Conservation (phyloP, 176 grass and related monocot genomes). For the Stipa capillata region DNA sequence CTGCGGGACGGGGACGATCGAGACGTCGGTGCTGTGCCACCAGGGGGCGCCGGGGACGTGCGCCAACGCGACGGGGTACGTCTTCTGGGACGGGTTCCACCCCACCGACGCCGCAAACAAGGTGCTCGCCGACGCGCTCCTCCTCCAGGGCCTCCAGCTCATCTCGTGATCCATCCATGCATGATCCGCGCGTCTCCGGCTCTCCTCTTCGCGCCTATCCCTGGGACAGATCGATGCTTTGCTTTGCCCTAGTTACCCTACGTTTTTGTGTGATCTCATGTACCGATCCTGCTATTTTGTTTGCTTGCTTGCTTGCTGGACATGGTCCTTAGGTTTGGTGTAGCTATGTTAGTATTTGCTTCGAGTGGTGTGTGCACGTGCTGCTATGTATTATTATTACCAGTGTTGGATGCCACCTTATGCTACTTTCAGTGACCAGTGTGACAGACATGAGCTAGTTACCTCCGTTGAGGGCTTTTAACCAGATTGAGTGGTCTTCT, state of each 20-base stretch:
- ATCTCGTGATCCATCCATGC: conserved; percentile 31
- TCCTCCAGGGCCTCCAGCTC: conserved; percentile 72
- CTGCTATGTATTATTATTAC: not conserved
- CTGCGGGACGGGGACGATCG: conserved; percentile 49
- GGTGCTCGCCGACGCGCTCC: conserved; percentile 49
- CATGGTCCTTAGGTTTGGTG: not conserved
- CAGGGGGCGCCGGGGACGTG: conserved; percentile 24
- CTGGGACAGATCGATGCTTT: too few species aligned
- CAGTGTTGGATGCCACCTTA: not conserved
- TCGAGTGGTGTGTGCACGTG: not conserved
- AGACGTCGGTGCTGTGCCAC: conserved; percentile 62
- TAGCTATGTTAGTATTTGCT: not conserved
- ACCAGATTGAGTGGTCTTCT: too few species aligned
- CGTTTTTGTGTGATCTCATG: not conserved
- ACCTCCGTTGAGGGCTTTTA: too few species aligned
- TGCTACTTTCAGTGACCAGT: not conserved
- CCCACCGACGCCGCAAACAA: conserved; percentile 31
- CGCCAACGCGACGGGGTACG: conserved; percentile 54
- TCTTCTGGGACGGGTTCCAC: conserved; percentile 86
- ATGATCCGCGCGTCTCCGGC: too few species aligned
- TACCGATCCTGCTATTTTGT: not conserved
- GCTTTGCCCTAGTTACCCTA: not conserved
- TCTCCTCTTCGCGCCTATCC: not conserved
- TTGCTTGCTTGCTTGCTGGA: not conserved
- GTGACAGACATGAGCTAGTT: not conserved